Evolutionary conservation across 768 basidiomycete genomes (phyloP).

Genomic region (Lentinula boryana): DNA sequence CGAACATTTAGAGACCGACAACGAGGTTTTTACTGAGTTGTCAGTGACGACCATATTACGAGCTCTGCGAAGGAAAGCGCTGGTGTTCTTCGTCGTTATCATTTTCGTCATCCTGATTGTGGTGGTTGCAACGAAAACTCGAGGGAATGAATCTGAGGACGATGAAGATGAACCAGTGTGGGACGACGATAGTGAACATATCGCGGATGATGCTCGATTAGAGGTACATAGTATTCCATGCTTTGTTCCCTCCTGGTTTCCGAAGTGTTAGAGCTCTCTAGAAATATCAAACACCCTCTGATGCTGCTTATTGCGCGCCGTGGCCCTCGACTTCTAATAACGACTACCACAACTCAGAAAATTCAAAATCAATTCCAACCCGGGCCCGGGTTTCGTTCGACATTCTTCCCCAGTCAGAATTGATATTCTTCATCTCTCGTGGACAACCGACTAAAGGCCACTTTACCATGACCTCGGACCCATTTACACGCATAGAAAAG

Average conservation of each 20-base stretch:
- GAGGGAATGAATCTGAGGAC: neutral
- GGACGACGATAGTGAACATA: neutral
- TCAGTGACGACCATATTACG: neutral
- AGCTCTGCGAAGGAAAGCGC: neutral
- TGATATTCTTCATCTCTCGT: conserved; percentile 3
- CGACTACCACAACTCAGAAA: neutral
- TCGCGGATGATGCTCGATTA: neutral
- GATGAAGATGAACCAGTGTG: neutral
- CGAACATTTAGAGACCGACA: neutral
- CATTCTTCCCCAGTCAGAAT: neutral
- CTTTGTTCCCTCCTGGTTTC: neutral
- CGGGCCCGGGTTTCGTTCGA: neutral
- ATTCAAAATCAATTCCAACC: neutral
- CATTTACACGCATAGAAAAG: neutral
- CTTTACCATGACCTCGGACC: neutral
- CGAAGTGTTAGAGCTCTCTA: neutral
- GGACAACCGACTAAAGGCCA: neutral
- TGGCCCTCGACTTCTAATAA: neutral
- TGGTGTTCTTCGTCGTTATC: neutral
- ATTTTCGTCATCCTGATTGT: neutral
- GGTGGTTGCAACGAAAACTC: neutral
- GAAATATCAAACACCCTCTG: neutral
- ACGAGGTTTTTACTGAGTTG: neutral
- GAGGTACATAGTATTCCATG: neutral
- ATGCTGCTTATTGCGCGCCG: neutral